A percentile compares a stretch with the other conserved stretches of the same genome.
These are phyloP conservation scores for Graphilbum sp. DNA, from an alignment of 2,329 filamentous ascomycete species.

Conservation along the genomic window DNA sequence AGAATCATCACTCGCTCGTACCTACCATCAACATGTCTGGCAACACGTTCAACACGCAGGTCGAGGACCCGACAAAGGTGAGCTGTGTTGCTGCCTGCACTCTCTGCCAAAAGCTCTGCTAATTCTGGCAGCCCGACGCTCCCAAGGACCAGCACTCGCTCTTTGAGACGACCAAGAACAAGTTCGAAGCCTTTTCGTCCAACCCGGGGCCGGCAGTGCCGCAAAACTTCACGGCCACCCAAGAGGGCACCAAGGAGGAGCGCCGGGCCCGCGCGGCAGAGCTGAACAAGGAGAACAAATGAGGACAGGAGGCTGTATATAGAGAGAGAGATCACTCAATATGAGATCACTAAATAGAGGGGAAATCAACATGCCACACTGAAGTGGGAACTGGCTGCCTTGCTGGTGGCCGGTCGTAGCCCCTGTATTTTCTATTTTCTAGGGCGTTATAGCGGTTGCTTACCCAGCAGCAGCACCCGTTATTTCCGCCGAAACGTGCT, in stretches of 20 bases:
- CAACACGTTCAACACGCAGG: constrained; percentile 10
- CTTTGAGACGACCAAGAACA: constrained; percentile 21
- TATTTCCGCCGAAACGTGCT: too few species aligned
- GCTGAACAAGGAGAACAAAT: constrained; percentile 40
- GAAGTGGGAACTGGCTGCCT: too few species aligned
- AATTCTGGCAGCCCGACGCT: constrained; percentile 8
- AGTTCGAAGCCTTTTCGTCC: constrained; percentile 35
- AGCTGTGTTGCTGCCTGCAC: background rate
- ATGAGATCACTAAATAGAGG: too few species aligned
- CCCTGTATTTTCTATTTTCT: too few species aligned
- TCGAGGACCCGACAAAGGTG: constrained; percentile 13
- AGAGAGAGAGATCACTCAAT: background rate
- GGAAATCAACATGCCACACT: too few species aligned
- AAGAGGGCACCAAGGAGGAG: constrained; percentile 53
- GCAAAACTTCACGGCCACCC: constrained; percentile 31
- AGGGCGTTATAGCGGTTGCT: too few species aligned
- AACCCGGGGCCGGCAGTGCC: constrained; percentile 41
- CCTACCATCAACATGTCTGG: constrained; percentile 5
- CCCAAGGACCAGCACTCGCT: constrained; percentile 20
- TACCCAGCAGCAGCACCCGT: too few species aligned
- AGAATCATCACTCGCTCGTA: background rate
- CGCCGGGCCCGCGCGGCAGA: constrained; percentile 46
- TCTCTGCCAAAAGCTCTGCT: background rate
- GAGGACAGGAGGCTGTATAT: background rate
- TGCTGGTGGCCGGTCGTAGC: too few species aligned